A percentile compares a stretch with the other conserved stretches of the same genome.
Conservation (phyloP, 2,329 filamentous ascomycete genomes). For the Fusarium domesticum region DNA sequence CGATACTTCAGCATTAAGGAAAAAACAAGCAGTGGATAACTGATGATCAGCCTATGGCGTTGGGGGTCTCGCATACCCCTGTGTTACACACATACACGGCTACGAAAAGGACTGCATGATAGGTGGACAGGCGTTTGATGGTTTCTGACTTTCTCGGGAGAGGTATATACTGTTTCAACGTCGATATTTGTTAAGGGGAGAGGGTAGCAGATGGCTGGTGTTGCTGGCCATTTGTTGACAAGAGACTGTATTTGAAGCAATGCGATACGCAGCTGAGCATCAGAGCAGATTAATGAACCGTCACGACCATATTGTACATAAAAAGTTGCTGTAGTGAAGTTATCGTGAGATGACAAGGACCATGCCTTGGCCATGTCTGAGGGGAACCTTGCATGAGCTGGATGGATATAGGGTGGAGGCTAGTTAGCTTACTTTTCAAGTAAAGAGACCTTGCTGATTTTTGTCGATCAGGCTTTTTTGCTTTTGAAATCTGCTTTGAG, state of each 20-base stretch:
- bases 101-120: conserved; percentile 26
- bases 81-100: conserved; percentile 19
- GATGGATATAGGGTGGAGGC: no score
- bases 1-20: conserved; percentile 5
- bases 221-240: conserved; percentile 4
- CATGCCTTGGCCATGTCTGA: no score
- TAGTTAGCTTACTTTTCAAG: no score
- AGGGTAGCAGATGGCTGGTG: conserved; percentile 2
- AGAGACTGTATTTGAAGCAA: not conserved
- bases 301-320: no score
- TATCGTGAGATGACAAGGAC: no score
- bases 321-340: no score
- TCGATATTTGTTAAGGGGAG: conserved; percentile 8
- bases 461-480: no score
- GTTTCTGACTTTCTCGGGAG: no score
- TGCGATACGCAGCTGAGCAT: not conserved
- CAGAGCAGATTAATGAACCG: not conserved
- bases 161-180: conserved; percentile 26
- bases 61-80: conserved; percentile 18
- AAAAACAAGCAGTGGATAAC: conserved; percentile 9
- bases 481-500: no score
- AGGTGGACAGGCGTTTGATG: conserved; percentile 25
- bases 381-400: no score
- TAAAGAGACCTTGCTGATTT: no score
- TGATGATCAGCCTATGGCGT: conserved; percentile 23